Base-by-base conservation (phyloP, 371 early-diverging fungal genomes). In the Mucor irregularis region DNA sequence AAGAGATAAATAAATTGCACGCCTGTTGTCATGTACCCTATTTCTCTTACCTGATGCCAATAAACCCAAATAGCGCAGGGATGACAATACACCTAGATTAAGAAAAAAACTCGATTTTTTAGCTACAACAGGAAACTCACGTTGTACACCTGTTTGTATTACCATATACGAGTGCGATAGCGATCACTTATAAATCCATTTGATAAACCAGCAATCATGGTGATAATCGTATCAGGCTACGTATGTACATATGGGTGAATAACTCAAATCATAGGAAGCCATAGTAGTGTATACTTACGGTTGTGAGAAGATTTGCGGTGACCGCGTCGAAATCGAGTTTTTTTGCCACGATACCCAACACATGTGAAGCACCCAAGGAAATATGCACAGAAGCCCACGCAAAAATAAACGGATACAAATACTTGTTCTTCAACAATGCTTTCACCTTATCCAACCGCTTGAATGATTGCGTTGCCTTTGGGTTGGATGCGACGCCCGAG, bases 321-420 rank as follows among this genome's bases (percentile, higher is more conserved):
- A 79, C 62, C n/a, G 80, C 69, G 49, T 74, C 80, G 56, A 62
- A 79, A 0, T 74, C 80, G 2, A 72, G 8, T 49, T 75, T 75
- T 33, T 68, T 79, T 10, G 73, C 63, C 2, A 76, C 71, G 26
- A 79, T 74, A 6, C 80, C 80, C 24, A 79, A 38, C 0, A 73
- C 72, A 37, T 66, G 70, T 9, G 61, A 13, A 3, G 74, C 72
- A 5, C 76, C 76, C 42, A 70, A 31, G 0, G 76, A 61, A 9
- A 68, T 44, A 51, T 76, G 74, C 13, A 73, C 10, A 0, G 61
- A 50, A 4, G 76, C 64, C 80, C 80, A 79, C 11, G 72, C 62
- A 22, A 68, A 21, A 9, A 69, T 59, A 59, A 79, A 74, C 0
- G 64, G 56, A 49, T 72, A 76, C 4, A 79, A 13, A 28, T 68